Evolutionary conservation across 768 basidiomycete species (phyloP).

Genomic region (Plicaturopsis crispa): DNA sequence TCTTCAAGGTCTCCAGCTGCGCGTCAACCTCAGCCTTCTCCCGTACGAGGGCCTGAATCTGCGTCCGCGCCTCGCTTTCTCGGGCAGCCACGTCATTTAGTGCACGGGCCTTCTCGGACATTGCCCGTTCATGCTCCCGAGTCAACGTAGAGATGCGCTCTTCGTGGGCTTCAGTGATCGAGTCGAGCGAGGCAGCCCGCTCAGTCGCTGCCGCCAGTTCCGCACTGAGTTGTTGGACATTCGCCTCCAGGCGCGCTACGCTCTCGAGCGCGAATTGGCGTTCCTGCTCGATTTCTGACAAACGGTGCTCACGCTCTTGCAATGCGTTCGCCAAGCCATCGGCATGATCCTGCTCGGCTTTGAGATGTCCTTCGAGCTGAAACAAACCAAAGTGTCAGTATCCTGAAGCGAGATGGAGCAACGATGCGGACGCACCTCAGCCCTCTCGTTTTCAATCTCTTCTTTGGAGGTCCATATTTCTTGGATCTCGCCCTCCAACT

Average conservation of each 20-base stretch:
- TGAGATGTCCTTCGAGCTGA: slow-evolving; percentile 50
- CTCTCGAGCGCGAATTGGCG: slow-evolving; percentile 47
- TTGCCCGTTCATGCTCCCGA: slow-evolving; percentile 43
- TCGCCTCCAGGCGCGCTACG: slow-evolving; percentile 47
- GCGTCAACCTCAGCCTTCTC: slow-evolving; percentile 52
- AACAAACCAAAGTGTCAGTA: slow-evolving; percentile 1
- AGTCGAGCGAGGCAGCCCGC: slow-evolving; percentile 39
- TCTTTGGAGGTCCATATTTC: slow-evolving; percentile 46
- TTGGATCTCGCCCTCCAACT: slow-evolving; percentile 49
- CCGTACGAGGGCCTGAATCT: slow-evolving; percentile 5
- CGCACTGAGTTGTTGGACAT: slow-evolving; percentile 46
- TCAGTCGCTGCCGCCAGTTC: slow-evolving; percentile 43
- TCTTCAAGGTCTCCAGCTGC: slow-evolving; percentile 37
- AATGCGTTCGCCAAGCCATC: slow-evolving; percentile 38
- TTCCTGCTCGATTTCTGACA: slow-evolving; percentile 47
- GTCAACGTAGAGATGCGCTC: slow-evolving; percentile 47
- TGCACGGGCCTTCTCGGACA: slow-evolving; percentile 38
- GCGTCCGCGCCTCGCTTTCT: slow-evolving; percentile 6
- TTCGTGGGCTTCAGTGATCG: slow-evolving; percentile 44
- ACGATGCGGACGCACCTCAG: slow-evolving; percentile 32
- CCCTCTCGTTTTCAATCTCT: slow-evolving; percentile 46
- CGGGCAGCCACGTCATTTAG: slow-evolving; percentile 5
- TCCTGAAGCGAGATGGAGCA: background rate
- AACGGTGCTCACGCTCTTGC: slow-evolving; percentile 46
- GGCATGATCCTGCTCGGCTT: slow-evolving; percentile 43